phyloP scores from a whole-genome alignment of 202 grass and related monocot genomes.

The Bolboschoenoplectus hybrid region DNA sequence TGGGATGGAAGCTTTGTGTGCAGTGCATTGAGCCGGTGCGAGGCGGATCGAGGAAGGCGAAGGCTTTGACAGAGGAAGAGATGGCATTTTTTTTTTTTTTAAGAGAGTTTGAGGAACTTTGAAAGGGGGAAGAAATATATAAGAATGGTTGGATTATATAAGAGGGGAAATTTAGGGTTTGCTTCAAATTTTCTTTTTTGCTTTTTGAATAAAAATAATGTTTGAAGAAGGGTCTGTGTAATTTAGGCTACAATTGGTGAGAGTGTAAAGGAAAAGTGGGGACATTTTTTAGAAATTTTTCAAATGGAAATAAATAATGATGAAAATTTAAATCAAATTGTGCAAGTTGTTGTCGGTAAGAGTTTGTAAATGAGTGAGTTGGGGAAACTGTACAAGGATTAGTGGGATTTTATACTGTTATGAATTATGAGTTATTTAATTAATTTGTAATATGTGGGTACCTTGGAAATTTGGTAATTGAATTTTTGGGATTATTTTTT shows the following conservation, averaged over 20 bases:
- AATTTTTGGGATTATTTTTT: too few species aligned
- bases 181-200: not conserved
- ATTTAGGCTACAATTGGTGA: not conserved
- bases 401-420: slow-evolving; percentile 28
- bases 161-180: slow-evolving; percentile 14
- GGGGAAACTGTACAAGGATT: not conserved
- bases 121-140: not conserved
- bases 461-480: too few species aligned
- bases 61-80: not conserved
- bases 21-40: slow-evolving; percentile 28
- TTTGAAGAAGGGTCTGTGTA: slow-evolving; percentile 8
- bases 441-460: too few species aligned
- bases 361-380: not conserved
- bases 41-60: slow-evolving; percentile 9
- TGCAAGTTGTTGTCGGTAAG: slow-evolving; percentile 37
- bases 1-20: slow-evolving; percentile 38
- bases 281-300: not conserved
- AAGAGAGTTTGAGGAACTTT: not conserved
- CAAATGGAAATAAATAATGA: slow-evolving; percentile 14
- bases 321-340: slow-evolving; percentile 32
- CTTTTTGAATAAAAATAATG: not conserved
- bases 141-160: slow-evolving; percentile 28
- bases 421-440: not conserved
- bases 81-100: slow-evolving; percentile 26
- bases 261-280: slow-evolving; percentile 3